Percentiles rank a stretch among this genome's conserved stretches.
phyloP scores from a whole-genome alignment of 2,329 filamentous ascomycete species.

The Paecilomyces variotii region DNA sequence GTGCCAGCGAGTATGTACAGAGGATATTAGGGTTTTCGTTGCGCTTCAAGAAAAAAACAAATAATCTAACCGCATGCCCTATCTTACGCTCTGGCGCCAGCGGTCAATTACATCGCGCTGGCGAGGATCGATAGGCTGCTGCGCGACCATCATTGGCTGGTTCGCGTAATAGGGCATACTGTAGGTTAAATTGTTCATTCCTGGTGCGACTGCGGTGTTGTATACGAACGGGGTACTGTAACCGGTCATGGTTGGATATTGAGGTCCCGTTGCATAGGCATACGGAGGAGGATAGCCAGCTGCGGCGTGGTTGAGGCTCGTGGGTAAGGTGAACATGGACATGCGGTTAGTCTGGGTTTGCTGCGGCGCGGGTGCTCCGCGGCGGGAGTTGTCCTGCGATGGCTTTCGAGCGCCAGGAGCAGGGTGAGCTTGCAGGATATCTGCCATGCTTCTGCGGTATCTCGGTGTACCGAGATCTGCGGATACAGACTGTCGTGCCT shows the following conservation, averaged over 20 bases:
- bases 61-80: constrained; percentile 9
- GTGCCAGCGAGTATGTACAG: not conserved
- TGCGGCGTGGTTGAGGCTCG: constrained; percentile 13
- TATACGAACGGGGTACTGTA: constrained; percentile 7
- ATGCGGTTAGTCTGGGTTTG: constrained; percentile 17
- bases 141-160: constrained; percentile 19
- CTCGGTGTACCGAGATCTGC: constrained; percentile 15
- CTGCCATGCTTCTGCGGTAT: constrained; percentile 39
- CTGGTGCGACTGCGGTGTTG: constrained; percentile 6
- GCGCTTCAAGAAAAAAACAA: not conserved
- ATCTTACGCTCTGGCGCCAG: constrained; percentile 43
- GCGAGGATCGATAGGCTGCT: constrained; percentile 37
- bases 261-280: constrained; percentile 12
- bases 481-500: constrained; percentile 8
- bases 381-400: constrained; percentile 13
- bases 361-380: constrained; percentile 5
- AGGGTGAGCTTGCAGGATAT: constrained; percentile 48
- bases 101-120: constrained; percentile 52
- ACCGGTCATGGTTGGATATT: not conserved
- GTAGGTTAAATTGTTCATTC: constrained; percentile 20
- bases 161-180: constrained; percentile 15
- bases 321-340: constrained; percentile 23
- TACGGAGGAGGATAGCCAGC: constrained; percentile 8
- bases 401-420: constrained; percentile 21
- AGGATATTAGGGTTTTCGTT: not conserved